Evolutionary conservation across 2,329 filamentous ascomycete genomes (phyloP), one percentile per base, ranked within the genome.

Genomic region (Trichoderma atrobrunneum): DNA sequence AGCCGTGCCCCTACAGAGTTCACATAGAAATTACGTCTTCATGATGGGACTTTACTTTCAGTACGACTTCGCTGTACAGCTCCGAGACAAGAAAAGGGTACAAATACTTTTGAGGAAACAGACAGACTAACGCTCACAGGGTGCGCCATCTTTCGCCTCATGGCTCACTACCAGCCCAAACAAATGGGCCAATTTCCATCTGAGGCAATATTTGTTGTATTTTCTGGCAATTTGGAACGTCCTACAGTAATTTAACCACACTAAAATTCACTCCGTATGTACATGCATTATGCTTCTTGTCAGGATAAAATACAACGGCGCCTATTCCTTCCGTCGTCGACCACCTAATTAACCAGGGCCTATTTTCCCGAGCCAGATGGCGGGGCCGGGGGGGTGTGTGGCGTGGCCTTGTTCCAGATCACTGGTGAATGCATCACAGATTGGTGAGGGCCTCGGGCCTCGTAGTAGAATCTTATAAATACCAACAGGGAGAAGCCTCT

Each of bases 401-500:
- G 54, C 63, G 30, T 57, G 43, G 57, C 57, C 57, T 36, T 54
- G 59, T 72, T 36, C 64, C 63, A 72, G 63, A 72, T 72, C 70
- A 62, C 57, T 72, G 64, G 57, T 48, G 56, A 68, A 48, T 64
- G 73, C 71, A 74, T 72, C 74, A 67, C 76, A 76, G 76, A 76
- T 75, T 72, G 76, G 71, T 75, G 66, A 73, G 74, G 64, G 73
- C 72, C 77, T 79, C 48, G 11, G 34, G 1, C 14, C 14, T 34
- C 7, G 16, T 43, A 43, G 3, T 39, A 28, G 18, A 39, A 39
- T 59, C 32, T 67, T 79, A 79, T 78, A 79, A 79, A 77, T 77
- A 79, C 73, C 71, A 74, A 75, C 73, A 73, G 71, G 73, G 74
- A 73, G 74, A 71, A 75, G 60, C 43, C 16, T 61, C 66, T 61